Conservation (phyloP, 2,329 filamentous ascomycete genomes). For the Waltergamsia citrina region DNA sequence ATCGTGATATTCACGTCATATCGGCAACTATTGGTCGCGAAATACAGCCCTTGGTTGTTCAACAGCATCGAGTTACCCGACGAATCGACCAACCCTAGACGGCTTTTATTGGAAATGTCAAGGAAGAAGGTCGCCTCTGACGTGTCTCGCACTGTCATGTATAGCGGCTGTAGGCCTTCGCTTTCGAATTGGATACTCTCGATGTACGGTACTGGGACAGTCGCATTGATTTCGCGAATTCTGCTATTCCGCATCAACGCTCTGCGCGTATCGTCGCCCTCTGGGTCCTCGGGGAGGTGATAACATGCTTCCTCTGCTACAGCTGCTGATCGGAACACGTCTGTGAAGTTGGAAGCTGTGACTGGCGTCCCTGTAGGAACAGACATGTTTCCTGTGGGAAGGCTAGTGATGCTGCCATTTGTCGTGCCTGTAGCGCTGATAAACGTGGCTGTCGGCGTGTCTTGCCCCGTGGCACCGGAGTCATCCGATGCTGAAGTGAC, state of each 20-base stretch:
- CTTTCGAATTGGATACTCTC: slow-evolving; percentile 23
- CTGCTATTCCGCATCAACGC: slow-evolving; percentile 20
- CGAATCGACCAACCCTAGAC: slow-evolving; percentile 19
- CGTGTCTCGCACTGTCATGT: slow-evolving; percentile 19
- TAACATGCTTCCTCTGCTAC: slow-evolving; percentile 19
- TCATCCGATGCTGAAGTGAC: no score
- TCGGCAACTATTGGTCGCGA: slow-evolving; percentile 20
- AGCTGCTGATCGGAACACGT: slow-evolving; percentile 17
- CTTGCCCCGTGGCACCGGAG: no score
- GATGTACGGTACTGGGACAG: slow-evolving; percentile 24
- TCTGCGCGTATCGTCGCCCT: slow-evolving; percentile 6
- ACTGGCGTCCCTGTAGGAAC: slow-evolving; percentile 4
- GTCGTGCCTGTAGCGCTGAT: neutral
- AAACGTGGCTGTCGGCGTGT: no score
- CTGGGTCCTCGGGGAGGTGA: slow-evolving; percentile 14
- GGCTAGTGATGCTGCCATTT: neutral
- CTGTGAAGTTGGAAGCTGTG: slow-evolving; percentile 20
- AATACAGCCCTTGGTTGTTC: slow-evolving; percentile 21
- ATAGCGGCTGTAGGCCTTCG: slow-evolving; percentile 20
- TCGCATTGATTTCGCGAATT: slow-evolving; percentile 16
- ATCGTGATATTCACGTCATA: slow-evolving; percentile 21
- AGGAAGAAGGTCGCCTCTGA: slow-evolving; percentile 16
- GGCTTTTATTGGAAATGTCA: slow-evolving; percentile 22
- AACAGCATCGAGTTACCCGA: slow-evolving; percentile 20
- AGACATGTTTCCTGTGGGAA: neutral